These are phyloP conservation scores for Casuarina glauca DNA, from an alignment of 306 rosid species.

Conservation along the genomic window DNA sequence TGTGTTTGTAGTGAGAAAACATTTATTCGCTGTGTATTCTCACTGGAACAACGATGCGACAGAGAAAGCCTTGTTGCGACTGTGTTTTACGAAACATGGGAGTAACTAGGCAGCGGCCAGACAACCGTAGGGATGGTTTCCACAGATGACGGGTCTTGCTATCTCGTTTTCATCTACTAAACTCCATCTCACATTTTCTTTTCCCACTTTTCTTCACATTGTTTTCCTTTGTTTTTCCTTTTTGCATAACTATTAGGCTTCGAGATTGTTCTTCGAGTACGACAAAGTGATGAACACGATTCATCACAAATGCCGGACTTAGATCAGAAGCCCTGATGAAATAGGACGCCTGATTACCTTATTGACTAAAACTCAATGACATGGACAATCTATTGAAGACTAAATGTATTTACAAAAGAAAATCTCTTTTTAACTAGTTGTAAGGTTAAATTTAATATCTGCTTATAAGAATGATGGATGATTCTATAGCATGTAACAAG, in stretches of 20 bases:
- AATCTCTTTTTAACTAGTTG: no score
- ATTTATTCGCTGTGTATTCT: conserved; percentile 33
- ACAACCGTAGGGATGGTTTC: conserved; percentile 94
- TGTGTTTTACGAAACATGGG: conserved; percentile 11
- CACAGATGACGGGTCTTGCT: conserved; percentile 61
- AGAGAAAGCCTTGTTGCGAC: conserved; percentile 44
- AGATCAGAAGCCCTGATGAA: neutral
- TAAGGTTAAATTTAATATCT: no score
- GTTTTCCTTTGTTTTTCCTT: neutral
- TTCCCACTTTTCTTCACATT: no score
- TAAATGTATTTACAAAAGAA: no score
- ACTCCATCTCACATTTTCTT: conserved; percentile 64
- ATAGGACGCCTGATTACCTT: neutral
- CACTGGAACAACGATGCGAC: conserved; percentile 41
- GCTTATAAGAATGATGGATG: no score
- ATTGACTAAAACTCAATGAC: no score
- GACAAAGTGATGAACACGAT: neutral
- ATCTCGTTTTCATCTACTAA: conserved; percentile 60
- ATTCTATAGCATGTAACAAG: no score
- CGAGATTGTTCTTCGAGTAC: neutral
- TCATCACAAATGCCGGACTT: neutral
- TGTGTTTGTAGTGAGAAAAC: conserved; percentile 31
- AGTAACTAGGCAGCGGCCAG: conserved; percentile 75
- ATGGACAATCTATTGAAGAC: no score
- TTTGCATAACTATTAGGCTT: neutral